These are phyloP conservation scores for Encephalitozoon hellem DNA, from an alignment of 371 early-diverging fungal species.

Conservation along the genomic window DNA sequence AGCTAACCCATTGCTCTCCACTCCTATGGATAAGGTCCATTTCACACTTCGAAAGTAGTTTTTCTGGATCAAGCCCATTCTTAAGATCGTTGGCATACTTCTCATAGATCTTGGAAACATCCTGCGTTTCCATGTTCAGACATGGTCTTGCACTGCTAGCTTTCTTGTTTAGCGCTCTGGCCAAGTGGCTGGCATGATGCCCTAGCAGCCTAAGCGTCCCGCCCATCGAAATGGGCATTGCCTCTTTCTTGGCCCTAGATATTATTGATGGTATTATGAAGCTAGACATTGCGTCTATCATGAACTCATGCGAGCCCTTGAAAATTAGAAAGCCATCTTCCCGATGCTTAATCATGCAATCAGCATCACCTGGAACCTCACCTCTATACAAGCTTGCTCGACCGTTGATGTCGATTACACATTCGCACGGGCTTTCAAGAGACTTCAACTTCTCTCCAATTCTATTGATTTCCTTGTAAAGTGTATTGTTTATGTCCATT, in stretches of 20 bases:
- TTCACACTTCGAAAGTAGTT: background rate
- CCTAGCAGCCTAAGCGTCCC: background rate
- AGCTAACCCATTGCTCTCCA: background rate
- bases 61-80: background rate
- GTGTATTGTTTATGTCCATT: conserved; percentile 5
- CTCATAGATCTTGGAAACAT: background rate
- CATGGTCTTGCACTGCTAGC: background rate
- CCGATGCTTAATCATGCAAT: background rate
- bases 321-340: background rate
- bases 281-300: background rate
- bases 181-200: background rate
- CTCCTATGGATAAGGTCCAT: background rate
- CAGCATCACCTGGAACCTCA: background rate
- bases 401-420: background rate
- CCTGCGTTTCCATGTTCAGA: background rate
- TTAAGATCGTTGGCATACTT: background rate
- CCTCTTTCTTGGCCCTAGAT: background rate
- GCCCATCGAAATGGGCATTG: too few relatives aligned
- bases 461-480: background rate
- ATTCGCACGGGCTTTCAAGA: background rate
- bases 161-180: background rate
- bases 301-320: background rate
- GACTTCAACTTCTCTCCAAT: background rate
- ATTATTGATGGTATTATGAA: background rate
- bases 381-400: background rate